These are phyloP conservation scores for Calophaca sinica DNA, from an alignment of 306 rosid species.

Conservation along the genomic window DNA sequence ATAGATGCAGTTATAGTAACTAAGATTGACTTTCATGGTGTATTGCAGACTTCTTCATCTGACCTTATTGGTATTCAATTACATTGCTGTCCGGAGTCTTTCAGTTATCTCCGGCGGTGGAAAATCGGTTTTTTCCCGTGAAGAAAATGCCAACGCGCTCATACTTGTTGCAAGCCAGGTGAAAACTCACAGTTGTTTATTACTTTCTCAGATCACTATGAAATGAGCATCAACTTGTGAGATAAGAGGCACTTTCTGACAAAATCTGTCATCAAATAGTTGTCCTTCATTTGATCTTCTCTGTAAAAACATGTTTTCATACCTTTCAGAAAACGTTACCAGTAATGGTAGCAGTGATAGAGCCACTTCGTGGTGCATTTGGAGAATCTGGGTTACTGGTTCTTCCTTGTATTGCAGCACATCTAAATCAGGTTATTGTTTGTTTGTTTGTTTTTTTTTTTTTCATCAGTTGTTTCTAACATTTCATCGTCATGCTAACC, in stretches of 20 bases:
- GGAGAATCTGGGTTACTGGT: constrained; percentile 90
- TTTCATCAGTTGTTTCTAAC: background rate
- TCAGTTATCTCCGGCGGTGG: constrained; percentile 69
- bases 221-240: constrained; percentile 40
- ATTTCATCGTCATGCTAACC: constrained; percentile 44
- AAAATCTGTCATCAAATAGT: background rate
- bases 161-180: constrained; percentile 90
- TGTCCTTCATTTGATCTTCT: constrained; percentile 14
- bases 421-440: constrained; percentile 79
- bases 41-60: constrained; percentile 81
- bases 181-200: constrained; percentile 28
- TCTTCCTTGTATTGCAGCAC: constrained; percentile 97
- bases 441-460: background rate
- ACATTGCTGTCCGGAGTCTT: constrained; percentile 55
- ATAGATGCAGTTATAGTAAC: constrained; percentile 27
- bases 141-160: constrained; percentile 73
- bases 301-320: constrained; percentile 24
- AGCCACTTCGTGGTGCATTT: constrained; percentile 81
- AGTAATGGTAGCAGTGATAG: constrained; percentile 93
- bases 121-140: constrained; percentile 64
- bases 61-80: constrained; percentile 67
- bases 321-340: constrained; percentile 87
- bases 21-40: constrained; percentile 42
- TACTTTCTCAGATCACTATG: constrained; percentile 7
- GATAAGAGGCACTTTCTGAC: constrained; percentile 27